Base-by-base conservation (phyloP, 2,329 filamentous ascomycete species). In the Arthrobotrys megalospora region DNA sequence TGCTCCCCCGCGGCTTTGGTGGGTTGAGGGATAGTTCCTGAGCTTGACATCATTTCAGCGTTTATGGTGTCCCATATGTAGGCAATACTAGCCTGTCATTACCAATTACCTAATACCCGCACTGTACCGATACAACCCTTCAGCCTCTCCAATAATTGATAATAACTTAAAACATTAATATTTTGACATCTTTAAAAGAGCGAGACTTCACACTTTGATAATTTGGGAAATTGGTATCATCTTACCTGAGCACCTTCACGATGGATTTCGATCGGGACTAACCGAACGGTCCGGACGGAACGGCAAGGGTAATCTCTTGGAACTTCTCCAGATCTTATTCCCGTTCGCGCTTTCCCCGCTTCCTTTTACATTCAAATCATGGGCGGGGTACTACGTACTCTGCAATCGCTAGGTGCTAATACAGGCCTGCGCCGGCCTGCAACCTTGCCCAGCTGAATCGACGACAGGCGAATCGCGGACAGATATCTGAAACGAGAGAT, bases 51-150 rank as follows among this genome's bases (percentile, higher is more conserved):
- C 28, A 65, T n/a, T 19, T 48, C 2, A n/a, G 1, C 24, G 7
- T n/a, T n/a, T n/a, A 10, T 7, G 14, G 36, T 65, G 62, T 38
- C 43, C 19, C 41, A 21, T 48, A 10, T 10, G 34, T 10, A 24
- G 41, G 41, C 32, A 43, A 21, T 32, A 19, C 16, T 36, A 32
- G 34, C 8, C 7, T 34, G 19, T 6, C 50, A 50, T 36, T 52
- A 50, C 43, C 62, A 65, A 50, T 36, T 52, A 50, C 43, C 62
- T 41, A 65, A 65, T 65, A 65, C 38, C 34, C 47, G 47, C 12
- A 36, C 28, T 14, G 43, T 48, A 48, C 16, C 28, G 34, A 50
- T 2, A 12, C 34, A 64, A 47, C 10, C 24, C 45, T 2, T 6
- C 34, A 64, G 32, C 10, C 24, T 47, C 28, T 32, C 4, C 21